Evolutionary conservation across 305 asterid species (phyloP).

Genomic region (Euphrasia arctica): DNA sequence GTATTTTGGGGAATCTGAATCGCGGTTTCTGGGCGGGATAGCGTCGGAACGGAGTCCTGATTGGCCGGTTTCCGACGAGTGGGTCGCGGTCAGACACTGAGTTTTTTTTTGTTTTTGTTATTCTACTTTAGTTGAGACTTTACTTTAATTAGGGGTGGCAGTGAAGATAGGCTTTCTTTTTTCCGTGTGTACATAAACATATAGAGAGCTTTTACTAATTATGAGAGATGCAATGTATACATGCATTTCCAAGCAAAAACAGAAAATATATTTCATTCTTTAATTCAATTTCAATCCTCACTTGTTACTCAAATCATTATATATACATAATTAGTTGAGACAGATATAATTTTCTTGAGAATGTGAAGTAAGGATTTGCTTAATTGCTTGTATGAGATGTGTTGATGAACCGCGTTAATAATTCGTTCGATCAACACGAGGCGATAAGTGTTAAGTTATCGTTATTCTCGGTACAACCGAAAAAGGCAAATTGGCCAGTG

Average conservation of each 20-base stretch:
- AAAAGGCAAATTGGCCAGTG: too few species aligned
- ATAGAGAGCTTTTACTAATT: neutral
- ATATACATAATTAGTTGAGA: too few species aligned
- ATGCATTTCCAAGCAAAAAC: too few species aligned
- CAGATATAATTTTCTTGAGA: too few species aligned
- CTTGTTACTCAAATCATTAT: too few species aligned
- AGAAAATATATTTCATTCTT: too few species aligned
- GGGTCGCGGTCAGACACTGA: constrained; percentile 42
- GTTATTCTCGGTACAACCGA: too few species aligned
- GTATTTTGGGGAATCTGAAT: constrained; percentile 12
- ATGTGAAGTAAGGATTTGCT: too few species aligned
- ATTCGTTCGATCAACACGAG: too few species aligned
- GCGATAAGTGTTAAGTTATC: neutral
- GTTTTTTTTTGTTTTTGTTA: constrained; percentile 5
- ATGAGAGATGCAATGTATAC: neutral
- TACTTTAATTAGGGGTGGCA: constrained; percentile 15
- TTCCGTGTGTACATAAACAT: neutral
- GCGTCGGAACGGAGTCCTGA: constrained; percentile 27
- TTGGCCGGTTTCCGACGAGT: constrained; percentile 53
- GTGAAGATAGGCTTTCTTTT: constrained; percentile 3
- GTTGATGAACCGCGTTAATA: too few species aligned
- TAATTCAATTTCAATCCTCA: too few species aligned
- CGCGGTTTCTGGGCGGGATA: constrained; percentile 37
- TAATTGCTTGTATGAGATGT: too few species aligned
- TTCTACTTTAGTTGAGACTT: neutral